Percentiles rank a stretch among this genome's conserved stretches.
phyloP scores from a whole-genome alignment of 306 rosid genomes.

The Dalbergia cochinchinensis region DNA sequence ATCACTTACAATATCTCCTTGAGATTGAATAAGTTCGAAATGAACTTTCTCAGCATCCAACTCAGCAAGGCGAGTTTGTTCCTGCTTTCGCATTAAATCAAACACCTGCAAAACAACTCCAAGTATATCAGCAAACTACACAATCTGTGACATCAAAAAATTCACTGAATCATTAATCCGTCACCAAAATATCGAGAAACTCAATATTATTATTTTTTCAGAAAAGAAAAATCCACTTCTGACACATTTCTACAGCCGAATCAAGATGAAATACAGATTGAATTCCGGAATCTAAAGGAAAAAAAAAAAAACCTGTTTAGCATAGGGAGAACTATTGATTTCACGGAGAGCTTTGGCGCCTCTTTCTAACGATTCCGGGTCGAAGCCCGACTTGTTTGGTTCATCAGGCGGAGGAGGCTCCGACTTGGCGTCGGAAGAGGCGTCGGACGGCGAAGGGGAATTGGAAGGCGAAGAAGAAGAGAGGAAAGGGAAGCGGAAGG shows the following conservation, averaged over 20 bases:
- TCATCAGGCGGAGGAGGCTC: conserved; percentile 61
- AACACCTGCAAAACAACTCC: conserved; percentile 66
- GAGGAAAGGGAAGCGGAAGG: conserved; percentile 69
- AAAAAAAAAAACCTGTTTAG: conserved; percentile 65
- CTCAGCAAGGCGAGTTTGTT: conserved; percentile 80
- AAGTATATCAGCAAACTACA: conserved; percentile 30
- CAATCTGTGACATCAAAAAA: not conserved
- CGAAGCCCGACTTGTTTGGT: conserved; percentile 80
- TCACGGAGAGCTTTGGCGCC: conserved; percentile 93
- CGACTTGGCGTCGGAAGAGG: conserved; percentile 41
- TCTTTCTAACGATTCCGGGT: conserved; percentile 80
- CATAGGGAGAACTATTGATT: conserved; percentile 70
- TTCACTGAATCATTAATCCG: not conserved
- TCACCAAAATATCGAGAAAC: not conserved
- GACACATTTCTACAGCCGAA: not conserved
- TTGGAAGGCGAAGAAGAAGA: conserved; percentile 62
- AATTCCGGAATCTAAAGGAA: not conserved
- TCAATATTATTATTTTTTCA: not conserved
- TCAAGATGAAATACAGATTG: not conserved
- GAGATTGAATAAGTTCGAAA: conserved; percentile 77
- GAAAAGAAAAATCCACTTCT: not conserved
- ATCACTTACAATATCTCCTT: conserved; percentile 73
- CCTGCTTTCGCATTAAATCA: conserved; percentile 85
- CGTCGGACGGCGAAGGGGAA: conserved; percentile 50
- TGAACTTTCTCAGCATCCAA: conserved; percentile 81